These are phyloP conservation scores for Triticum dicoccoides DNA, from an alignment of 176 grass and related monocot genomes.

Conservation along the genomic window DNA sequence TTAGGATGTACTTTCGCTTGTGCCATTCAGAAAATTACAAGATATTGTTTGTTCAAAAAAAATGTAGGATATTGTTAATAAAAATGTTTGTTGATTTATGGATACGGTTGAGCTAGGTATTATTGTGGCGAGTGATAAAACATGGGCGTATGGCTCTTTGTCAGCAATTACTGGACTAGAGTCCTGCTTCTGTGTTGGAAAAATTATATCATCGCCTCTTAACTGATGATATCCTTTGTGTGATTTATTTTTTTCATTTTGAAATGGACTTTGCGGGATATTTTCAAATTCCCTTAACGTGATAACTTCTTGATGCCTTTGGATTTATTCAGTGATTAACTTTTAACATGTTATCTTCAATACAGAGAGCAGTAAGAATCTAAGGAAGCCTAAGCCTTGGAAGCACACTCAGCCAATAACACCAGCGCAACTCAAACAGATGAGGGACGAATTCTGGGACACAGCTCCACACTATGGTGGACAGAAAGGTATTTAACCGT, in stretches of 20 bases:
- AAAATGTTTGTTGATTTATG: not conserved
- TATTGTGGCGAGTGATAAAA: not conserved
- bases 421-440: conserved; percentile 53
- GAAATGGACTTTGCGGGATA: not conserved
- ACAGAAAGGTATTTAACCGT: conserved; percentile 64
- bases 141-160: not conserved
- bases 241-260: not conserved
- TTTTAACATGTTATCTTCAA: not conserved
- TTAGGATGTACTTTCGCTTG: not conserved
- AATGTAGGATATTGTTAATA: no score
- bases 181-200: not conserved
- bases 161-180: not conserved
- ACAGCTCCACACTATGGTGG: conserved; percentile 95
- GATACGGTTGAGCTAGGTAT: not conserved
- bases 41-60: not conserved
- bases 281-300: not conserved
- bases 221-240: no score
- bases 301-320: not conserved
- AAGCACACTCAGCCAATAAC: conserved; percentile 79
- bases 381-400: conserved; percentile 89
- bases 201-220: not conserved
- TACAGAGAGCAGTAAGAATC: conserved; percentile 79
- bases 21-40: not conserved
- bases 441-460: conserved; percentile 99
- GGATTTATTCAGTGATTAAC: not conserved